Evolutionary conservation across 148 eudicot species (phyloP), one percentile per base, ranked within the genome.

Genomic region (Fagopyrum tataricum): DNA sequence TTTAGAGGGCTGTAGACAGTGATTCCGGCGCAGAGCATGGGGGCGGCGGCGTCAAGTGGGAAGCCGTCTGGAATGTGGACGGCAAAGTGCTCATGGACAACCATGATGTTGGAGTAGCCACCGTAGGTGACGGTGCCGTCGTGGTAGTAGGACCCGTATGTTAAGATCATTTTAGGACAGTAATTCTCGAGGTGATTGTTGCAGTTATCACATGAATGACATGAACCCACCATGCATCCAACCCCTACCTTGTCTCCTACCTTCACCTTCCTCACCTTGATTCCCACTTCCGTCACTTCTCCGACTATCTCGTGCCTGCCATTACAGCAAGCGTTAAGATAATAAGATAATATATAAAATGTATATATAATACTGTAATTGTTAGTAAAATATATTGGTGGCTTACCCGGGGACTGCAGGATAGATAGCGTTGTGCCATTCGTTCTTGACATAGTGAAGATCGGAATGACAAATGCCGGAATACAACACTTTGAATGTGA

Each of bases 401-500:
- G 37, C 64, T 23, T 81, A 95, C 98, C 98, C 98, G 3, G 98
- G 98, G 12, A 95, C 96, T 72, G 86, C 87, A 44, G 98, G 98
- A 73, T 88, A 95, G 75, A 53, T 12, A 47, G 82, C 56, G 17
- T 37, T 76, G 42, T 78, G 78, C 82, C 82, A 79, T 55, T 79
- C 82, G 52, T 79, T 76, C 78, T 75, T 79, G 37, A 72, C 44
- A 46, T 7, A 39, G 73, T 79, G 82, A 67, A 79, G 82, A 72
- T 79, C 82, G 11, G 82, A 62, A 74, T 79, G 82, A 58, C 82
- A 79, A 14, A 79, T 79, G 48, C 82, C 82, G 53, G 76, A 72
- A 24, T 75, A 79, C 40, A 76, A 14, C 26, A 79, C 76, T n/a
- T 76, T 79, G 40, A 79, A 76, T 56, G 42, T 72, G 21, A 79